A percentile compares a stretch with the other conserved stretches of the same genome.
These are phyloP conservation scores for Starmerella tilneyi DNA, from an alignment of 805 yeast genomes.

Conservation along the genomic window DNA sequence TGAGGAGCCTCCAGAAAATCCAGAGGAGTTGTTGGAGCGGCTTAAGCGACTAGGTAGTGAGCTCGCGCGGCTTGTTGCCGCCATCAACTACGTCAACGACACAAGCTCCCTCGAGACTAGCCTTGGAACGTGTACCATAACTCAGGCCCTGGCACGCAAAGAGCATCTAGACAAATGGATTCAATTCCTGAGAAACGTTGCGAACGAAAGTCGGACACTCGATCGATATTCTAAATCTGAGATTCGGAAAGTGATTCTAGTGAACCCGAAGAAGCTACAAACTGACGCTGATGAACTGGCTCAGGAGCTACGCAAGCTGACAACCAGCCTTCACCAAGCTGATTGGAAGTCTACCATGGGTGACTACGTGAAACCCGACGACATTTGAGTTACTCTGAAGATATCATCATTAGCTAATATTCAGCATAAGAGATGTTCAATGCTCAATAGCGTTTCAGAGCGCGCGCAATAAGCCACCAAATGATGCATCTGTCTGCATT, in stretches of 20 bases:
- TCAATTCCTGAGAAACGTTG: neutral
- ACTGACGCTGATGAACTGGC: neutral
- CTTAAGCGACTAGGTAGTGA: neutral
- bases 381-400: too few species aligned
- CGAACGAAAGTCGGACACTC: neutral
- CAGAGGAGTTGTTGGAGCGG: neutral
- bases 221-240: neutral
- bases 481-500: too few species aligned
- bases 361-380: too few species aligned
- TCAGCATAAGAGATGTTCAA: too few species aligned
- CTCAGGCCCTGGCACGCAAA: neutral
- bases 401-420: too few species aligned
- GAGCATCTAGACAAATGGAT: neutral
- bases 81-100: neutral
- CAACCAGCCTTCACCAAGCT: too few species aligned
- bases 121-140: neutral
- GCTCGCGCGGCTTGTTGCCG: neutral
- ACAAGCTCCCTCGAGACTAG: neutral
- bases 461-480: too few species aligned
- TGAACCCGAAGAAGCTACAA: neutral
- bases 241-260: neutral
- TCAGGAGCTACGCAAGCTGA: neutral
- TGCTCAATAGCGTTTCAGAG: too few species aligned
- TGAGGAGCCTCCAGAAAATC: neutral
- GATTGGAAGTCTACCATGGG: too few species aligned